Percentiles rank a stretch among this genome's conserved stretches.
Conservation (phyloP, 164 flowering plant genomes). For the Tetrastigma voinierianum region DNA sequence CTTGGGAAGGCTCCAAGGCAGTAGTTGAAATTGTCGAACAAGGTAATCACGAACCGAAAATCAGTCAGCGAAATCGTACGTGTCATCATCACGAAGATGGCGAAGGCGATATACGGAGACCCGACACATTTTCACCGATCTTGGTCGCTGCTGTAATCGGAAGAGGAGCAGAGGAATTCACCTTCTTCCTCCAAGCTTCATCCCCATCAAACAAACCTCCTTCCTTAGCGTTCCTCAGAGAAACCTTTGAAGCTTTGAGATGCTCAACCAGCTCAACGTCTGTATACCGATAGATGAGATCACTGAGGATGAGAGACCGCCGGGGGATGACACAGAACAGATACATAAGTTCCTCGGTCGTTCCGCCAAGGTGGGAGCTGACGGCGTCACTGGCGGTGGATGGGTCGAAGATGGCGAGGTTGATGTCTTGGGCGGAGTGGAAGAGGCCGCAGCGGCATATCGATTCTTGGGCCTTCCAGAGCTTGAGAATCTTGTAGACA, state of each 20-base stretch:
- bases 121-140: conserved; percentile 66
- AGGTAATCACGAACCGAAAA: conserved; percentile 71
- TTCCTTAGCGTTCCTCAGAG: conserved; percentile 39
- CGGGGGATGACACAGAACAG: conserved; percentile 86
- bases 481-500: conserved; percentile 65
- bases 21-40: conserved; percentile 70
- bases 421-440: conserved; percentile 99
- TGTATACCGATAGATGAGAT: conserved; percentile 65
- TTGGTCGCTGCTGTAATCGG: too few species aligned
- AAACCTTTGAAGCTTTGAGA: conserved; percentile 47
- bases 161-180: conserved; percentile 51
- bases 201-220: conserved; percentile 31
- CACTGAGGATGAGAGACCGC: conserved; percentile 79
- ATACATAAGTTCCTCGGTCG: conserved; percentile 77
- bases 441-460: conserved; percentile 89
- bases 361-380: conserved; percentile 61
- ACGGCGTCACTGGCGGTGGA: conserved; percentile 72
- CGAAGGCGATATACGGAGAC: too few species aligned
- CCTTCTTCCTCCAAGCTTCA: conserved; percentile 74
- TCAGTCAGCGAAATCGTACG: conserved; percentile 92
- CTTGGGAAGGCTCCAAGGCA: conserved; percentile 65
- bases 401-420: conserved; percentile 92
- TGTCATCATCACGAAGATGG: conserved; percentile 72
- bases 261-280: conserved; percentile 64
- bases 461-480: conserved; percentile 62